Percentiles rank a stretch among this genome's conserved stretches.
phyloP scores from a whole-genome alignment of 768 basidiomycete species.

The Baorangia bicolor region DNA sequence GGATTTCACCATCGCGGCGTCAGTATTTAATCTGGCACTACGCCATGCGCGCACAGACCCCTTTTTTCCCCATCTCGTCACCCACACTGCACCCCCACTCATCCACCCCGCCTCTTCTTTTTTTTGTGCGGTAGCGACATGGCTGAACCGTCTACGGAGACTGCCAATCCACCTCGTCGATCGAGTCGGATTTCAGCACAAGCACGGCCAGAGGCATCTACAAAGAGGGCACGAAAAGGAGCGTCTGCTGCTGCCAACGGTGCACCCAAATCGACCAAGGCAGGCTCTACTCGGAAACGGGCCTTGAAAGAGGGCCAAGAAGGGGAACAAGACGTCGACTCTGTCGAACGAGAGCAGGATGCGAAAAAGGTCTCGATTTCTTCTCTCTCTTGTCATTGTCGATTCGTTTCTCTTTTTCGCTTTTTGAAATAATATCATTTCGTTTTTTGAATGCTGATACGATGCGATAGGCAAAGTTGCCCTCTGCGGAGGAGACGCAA shows the following conservation, averaged over 20 bases:
- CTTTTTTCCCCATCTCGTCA: conserved; percentile 7
- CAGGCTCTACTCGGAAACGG: conserved; percentile 38
- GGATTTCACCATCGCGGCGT: too few species aligned
- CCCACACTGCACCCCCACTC: conserved; percentile 4
- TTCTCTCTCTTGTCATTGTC: too few species aligned
- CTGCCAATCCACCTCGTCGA: conserved; percentile 43
- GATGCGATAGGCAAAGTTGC: conserved; percentile 18
- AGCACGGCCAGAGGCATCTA: conserved; percentile 35
- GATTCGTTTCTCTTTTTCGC: too few species aligned
- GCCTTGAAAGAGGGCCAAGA: conserved; percentile 22
- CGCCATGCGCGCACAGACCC: conserved; percentile 30
- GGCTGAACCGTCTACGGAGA: conserved; percentile 9
- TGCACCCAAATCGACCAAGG: conserved; percentile 31
- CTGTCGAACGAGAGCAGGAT: conserved; percentile 17
- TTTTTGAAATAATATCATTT: too few species aligned
- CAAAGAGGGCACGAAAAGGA: conserved; percentile 16
- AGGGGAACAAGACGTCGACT: conserved; percentile 15
- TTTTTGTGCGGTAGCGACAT: conserved; percentile 5
- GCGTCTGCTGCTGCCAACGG: conserved; percentile 14
- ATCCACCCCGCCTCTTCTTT: neutral
- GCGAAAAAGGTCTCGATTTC: conserved; percentile 31
- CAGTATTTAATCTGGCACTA: too few species aligned
- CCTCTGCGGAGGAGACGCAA: conserved; percentile 10
- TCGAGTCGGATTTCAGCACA: conserved; percentile 56
- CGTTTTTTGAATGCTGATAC: neutral